Evolutionary conservation across 768 basidiomycete genomes (phyloP).

Genomic region (Cystofilobasidium ferigula): DNA sequence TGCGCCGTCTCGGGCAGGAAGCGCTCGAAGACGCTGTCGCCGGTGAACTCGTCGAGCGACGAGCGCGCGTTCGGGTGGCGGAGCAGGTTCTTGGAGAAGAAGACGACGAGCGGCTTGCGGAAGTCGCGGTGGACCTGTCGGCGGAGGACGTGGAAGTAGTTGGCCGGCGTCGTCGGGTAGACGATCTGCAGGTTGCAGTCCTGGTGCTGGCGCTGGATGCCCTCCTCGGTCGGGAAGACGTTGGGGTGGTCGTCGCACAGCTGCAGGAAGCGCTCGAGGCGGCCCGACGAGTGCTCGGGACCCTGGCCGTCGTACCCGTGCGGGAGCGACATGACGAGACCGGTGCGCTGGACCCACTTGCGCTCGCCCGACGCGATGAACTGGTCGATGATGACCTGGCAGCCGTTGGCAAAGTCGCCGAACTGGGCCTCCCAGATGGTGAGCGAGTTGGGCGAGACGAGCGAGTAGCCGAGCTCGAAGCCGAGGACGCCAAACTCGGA

Average conservation of each 20-base stretch:
- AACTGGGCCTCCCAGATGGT: constrained; percentile 85
- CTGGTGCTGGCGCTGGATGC: constrained; percentile 89
- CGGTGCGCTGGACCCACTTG: constrained; percentile 55
- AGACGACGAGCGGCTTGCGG: constrained; percentile 92
- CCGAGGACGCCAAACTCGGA: constrained; percentile 92
- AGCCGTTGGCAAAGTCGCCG: constrained; percentile 90
- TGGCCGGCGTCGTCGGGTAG: constrained; percentile 94
- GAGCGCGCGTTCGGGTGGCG: constrained; percentile 91
- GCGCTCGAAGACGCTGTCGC: constrained; percentile 81
- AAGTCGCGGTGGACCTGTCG: constrained; percentile 95
- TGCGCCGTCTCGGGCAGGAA: constrained; percentile 76
- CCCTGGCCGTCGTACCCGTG: constrained; percentile 99
- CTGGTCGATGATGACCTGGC: constrained; percentile 92
- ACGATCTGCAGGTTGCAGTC: constrained; percentile 99
- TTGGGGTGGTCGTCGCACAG: constrained; percentile 95
- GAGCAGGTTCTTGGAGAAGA: constrained; percentile 94
- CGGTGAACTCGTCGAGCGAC: constrained; percentile 71
- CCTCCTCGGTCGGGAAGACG: constrained; percentile 73
- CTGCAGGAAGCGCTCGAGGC: constrained; percentile 93
- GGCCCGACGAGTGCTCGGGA: constrained; percentile 91
- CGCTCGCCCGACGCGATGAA: constrained; percentile 95
- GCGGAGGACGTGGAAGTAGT: constrained; percentile 96
- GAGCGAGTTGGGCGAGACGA: constrained; percentile 83
- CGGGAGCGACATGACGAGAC: constrained; percentile 48
- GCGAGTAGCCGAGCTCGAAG: constrained; percentile 95